These are phyloP conservation scores for Chamaecyparis obtusa DNA, from an alignment of 75 land plant genomes.

Conservation along the genomic window DNA sequence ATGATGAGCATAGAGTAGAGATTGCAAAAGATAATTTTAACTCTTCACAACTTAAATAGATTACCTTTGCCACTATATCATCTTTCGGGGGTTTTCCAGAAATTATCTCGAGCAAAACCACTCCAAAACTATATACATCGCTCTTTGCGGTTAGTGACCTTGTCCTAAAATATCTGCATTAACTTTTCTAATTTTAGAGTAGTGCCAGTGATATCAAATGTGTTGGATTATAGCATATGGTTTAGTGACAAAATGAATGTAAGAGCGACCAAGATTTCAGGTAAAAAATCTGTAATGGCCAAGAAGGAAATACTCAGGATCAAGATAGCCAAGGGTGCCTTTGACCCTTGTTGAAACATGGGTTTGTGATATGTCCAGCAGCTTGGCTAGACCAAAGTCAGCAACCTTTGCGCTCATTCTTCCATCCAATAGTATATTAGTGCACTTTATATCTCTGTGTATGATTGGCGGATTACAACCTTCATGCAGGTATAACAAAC, in stretches of 20 bases:
- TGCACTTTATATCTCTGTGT: slow-evolving; percentile 29
- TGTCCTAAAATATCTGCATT: slow-evolving; percentile 72
- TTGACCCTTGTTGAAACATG: slow-evolving; percentile 7
- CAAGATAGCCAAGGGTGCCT: slow-evolving; percentile 30
- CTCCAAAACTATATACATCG: slow-evolving; percentile 94
- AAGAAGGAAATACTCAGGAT: slow-evolving; percentile 25
- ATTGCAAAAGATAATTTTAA: not conserved
- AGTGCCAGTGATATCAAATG: not conserved
- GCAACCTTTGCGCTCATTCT: slow-evolving; percentile 23
- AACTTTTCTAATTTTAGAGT: slow-evolving; percentile 73
- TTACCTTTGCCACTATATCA: no score
- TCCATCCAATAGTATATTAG: slow-evolving; percentile 17
- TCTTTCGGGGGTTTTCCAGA: no score
- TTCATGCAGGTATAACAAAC: slow-evolving; percentile 27
- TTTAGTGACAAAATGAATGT: not conserved
- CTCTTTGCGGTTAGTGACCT: slow-evolving; percentile 83
- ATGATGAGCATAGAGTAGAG: no score
- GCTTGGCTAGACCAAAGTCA: slow-evolving; percentile 30
- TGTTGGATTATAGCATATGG: not conserved
- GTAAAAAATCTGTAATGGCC: no score
- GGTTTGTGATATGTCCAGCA: not conserved
- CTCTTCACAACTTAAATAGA: not conserved
- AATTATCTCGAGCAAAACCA: slow-evolving; percentile 75
- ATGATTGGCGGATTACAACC: slow-evolving; percentile 20
- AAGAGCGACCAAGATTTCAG: slow-evolving; percentile 16